Conservation (phyloP, 805 yeast genomes). For the Clavispora fructus region DNA sequence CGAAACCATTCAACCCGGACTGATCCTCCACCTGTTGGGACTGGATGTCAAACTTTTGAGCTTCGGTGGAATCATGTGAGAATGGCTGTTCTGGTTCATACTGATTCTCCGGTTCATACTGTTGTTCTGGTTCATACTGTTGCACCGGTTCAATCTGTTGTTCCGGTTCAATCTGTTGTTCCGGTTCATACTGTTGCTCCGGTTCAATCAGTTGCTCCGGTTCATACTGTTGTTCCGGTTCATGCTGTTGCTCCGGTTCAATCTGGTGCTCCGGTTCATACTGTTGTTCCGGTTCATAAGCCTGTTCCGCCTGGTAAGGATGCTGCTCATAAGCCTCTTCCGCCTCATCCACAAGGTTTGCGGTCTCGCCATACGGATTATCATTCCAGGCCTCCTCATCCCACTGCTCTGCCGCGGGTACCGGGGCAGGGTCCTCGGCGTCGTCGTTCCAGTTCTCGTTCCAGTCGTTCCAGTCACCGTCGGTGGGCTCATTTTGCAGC, state of each 20-base stretch:
- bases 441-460: slow-evolving; percentile 16
- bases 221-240: background rate
- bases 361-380: background rate
- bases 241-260: background rate
- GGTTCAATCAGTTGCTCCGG: background rate
- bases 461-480: slow-evolving; percentile 5
- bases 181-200: background rate
- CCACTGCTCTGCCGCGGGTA: background rate
- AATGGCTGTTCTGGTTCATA: background rate
- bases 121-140: background rate
- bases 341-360: background rate
- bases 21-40: too few species aligned
- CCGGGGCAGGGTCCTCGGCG: background rate
- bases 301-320: background rate
- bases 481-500: background rate
- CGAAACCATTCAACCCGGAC: too few species aligned
- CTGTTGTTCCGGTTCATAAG: slow-evolving; percentile 1
- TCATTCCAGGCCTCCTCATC: background rate
- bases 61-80: background rate
- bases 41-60: too few species aligned
- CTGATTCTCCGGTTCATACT: background rate
- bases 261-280: slow-evolving; percentile 5
- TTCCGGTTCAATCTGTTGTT: background rate
- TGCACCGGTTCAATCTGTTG: background rate
- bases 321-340: background rate